A percentile compares a stretch with the other conserved stretches of the same genome.
phyloP scores from a whole-genome alignment of 2,329 filamentous ascomycete genomes.

The Podosphaera aphanis region DNA sequence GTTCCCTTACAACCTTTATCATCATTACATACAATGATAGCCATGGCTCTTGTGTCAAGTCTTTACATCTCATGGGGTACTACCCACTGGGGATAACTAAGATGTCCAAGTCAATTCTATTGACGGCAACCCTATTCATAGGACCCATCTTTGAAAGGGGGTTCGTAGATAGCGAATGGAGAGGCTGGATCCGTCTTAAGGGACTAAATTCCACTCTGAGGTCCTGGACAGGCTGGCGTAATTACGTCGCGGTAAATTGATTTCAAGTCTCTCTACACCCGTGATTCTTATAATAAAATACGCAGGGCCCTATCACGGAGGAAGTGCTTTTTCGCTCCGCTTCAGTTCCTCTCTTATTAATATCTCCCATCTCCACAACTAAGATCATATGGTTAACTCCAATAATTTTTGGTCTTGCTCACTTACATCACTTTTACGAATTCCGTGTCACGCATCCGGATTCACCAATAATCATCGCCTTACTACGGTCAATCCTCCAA shows the following conservation, averaged over 20 bases:
- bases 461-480: constrained; percentile 34
- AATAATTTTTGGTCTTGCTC: constrained; percentile 76
- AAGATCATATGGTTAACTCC: constrained; percentile 61
- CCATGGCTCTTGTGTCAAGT: constrained; percentile 25
- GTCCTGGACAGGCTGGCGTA: constrained; percentile 68
- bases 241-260: constrained; percentile 53
- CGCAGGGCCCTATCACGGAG: constrained; percentile 64
- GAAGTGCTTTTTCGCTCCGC: constrained; percentile 83
- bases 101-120: constrained; percentile 34
- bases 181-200: constrained; percentile 32
- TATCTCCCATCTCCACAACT: constrained; percentile 28
- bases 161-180: constrained; percentile 48
- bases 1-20: constrained; percentile 41
- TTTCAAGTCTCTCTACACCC: neutral
- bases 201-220: constrained; percentile 35
- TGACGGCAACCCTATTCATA: constrained; percentile 59
- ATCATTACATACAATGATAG: constrained; percentile 35
- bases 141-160: constrained; percentile 66
- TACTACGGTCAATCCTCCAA: constrained; percentile 58
- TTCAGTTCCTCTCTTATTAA: constrained; percentile 58
- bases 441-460: constrained; percentile 61
- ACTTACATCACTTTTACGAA: constrained; percentile 91
- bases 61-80: constrained; percentile 51
- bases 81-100: constrained; percentile 53
- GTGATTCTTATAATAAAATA: neutral